Evolutionary conservation across 116 monocot genomes (phyloP).

Genomic region (Trichopus zeylanicus): DNA sequence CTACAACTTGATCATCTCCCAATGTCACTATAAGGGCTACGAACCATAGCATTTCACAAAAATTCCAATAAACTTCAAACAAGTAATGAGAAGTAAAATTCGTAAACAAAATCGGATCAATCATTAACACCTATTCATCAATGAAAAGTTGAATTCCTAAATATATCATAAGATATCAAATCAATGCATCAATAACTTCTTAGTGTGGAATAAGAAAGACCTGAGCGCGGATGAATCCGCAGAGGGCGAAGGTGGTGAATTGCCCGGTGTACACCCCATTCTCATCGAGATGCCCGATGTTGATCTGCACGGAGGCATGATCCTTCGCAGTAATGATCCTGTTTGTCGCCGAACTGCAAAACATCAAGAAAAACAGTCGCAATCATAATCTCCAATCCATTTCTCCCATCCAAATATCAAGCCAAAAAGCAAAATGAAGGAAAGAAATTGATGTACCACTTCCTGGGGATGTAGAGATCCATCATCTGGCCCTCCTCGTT

Average conservation of each 20-base stretch:
- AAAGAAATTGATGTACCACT: constrained; percentile 23
- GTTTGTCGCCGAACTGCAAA: constrained; percentile 47
- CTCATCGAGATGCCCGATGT: constrained; percentile 52
- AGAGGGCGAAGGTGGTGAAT: constrained; percentile 44
- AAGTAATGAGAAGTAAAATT: no score
- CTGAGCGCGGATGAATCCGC: constrained; percentile 56
- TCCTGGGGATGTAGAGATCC: constrained; percentile 59
- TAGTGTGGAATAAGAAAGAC: constrained; percentile 6
- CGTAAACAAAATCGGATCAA: no score
- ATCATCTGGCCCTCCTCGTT: constrained; percentile 45
- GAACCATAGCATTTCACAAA: no score
- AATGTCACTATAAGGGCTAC: no score
- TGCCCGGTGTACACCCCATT: constrained; percentile 43
- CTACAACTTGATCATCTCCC: no score
- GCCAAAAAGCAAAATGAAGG: not conserved
- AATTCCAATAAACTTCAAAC: no score
- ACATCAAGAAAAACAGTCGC: not conserved
- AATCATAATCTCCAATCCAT: not conserved
- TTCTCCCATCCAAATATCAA: no score
- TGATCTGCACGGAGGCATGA: constrained; percentile 58
- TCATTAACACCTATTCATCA: no score
- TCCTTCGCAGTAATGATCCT: constrained; percentile 67
- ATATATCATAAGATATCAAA: no score
- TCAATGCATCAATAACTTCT: not conserved
- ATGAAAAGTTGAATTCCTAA: no score